Percentiles rank a stretch among this genome's conserved stretches.
Evolutionary conservation across 768 basidiomycete species (phyloP).

Genomic region (Russula compacta): DNA sequence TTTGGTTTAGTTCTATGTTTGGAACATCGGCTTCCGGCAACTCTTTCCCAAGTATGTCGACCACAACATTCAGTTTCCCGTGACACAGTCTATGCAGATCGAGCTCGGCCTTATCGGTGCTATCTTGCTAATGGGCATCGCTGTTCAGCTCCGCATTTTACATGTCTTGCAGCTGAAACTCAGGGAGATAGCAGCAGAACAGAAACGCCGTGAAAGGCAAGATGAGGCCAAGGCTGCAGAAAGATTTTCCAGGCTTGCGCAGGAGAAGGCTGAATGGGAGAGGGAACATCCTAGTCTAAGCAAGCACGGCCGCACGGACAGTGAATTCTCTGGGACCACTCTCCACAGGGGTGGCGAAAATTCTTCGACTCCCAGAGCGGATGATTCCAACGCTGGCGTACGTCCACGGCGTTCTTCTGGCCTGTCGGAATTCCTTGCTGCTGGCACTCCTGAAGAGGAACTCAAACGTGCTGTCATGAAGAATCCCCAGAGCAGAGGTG

Average conservation of each 20-base stretch:
- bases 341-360: conserved; percentile 49
- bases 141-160: conserved; percentile 84
- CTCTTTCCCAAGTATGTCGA: conserved; percentile 71
- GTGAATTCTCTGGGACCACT: conserved; percentile 52
- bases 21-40: conserved; percentile 80
- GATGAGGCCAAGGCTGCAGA: conserved; percentile 68
- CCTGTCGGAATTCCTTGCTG: conserved; percentile 64
- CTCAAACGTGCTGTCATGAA: conserved; percentile 38
- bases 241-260: conserved; percentile 51
- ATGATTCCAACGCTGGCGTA: conserved; percentile 43
- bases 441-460: conserved; percentile 55
- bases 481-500: conserved; percentile 43
- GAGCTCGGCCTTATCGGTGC: conserved; percentile 86
- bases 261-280: conserved; percentile 82
- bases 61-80: conserved; percentile 66
- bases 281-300: conserved; percentile 61
- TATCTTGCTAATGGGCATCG: conserved; percentile 75
- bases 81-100: conserved; percentile 86
- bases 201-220: conserved; percentile 60
- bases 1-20: conserved; percentile 73
- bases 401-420: conserved; percentile 57
- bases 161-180: conserved; percentile 71
- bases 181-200: conserved; percentile 69
- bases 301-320: conserved; percentile 55
- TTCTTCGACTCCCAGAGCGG: conserved; percentile 34